Evolutionary conservation across 352 stramenopile species (phyloP), one percentile per base, ranked within the genome.

Genomic region (Pythium chondricola): DNA sequence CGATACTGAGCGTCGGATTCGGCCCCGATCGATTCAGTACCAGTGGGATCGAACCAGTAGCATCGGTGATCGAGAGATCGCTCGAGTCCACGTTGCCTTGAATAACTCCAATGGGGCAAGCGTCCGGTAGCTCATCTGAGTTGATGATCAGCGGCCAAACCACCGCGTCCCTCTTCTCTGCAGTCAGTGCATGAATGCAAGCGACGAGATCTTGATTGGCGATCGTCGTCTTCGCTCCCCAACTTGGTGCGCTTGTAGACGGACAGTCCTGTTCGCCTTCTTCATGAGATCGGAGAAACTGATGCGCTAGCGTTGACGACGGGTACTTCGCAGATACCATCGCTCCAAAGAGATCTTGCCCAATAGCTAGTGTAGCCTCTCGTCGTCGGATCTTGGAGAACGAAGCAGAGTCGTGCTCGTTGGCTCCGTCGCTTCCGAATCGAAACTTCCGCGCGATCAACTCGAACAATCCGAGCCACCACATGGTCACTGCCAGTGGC

Each of bases 361-460:
- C 56, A 26, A 80, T 35, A 43, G 38, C 32, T 29, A 50, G 47
- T 39, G 49, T 58, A 43, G 65, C 64, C 40, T 68, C 48, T 17
- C 62, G 57, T 36, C 67, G 58, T 48, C 56, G 50, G 32, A 56
- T 38, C 20, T 39, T 48, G 22, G 30, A 29, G 32, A 78, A 79
- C 5, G 52, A 50, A 31, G 41, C 32, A 14, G 22, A 17, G 21
- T 13, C 24, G 22, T 11, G 29, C 4, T 25, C 17, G 6, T 39
- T 29, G 29, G 53, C 17, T 1, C 24, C 42, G 24, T 65, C 56
- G 43, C 40, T 45, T 22, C 42, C 42, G 42, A 83, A 78, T 6
- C 43, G 39, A 37, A 83, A 79, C 31, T 83, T 74, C 18, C 48
- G 27, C 41, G 58, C 50, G 27, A 83, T 31, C 25, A 56, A 24